These are phyloP conservation scores for Spiraea crenata DNA, from an alignment of 331 rosid genomes.

Conservation along the genomic window DNA sequence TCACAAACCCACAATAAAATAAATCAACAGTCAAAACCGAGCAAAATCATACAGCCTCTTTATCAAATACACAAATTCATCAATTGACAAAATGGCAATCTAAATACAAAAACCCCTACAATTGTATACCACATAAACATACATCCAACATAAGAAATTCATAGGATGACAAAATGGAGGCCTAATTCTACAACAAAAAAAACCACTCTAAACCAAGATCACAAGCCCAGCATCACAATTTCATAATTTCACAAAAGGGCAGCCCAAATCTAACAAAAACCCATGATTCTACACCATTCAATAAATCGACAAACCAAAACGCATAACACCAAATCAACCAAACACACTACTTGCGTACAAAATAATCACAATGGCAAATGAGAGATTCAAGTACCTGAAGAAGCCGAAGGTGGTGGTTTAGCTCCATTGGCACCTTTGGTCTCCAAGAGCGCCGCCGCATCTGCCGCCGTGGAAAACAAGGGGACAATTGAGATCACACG, in stretches of 20 bases:
- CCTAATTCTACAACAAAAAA: no score
- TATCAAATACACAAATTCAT: no score
- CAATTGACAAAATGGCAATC: not conserved
- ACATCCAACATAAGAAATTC: no score
- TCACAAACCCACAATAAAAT: no score
- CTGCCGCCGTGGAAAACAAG: not conserved
- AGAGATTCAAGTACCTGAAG: conserved; percentile 1
- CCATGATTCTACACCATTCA: not conserved
- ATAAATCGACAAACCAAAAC: not conserved
- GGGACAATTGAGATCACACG: no score
- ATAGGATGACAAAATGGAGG: no score
- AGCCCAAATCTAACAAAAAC: not conserved
- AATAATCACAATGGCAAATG: not conserved
- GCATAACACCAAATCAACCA: not conserved
- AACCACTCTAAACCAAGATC: no score
- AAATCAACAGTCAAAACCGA: no score
- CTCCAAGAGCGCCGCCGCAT: conserved; percentile 11
- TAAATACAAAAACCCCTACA: not conserved
- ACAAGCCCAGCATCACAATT: not conserved
- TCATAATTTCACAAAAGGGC: not conserved
- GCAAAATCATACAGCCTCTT: no score
- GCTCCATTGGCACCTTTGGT: not conserved
- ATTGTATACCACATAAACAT: no score
- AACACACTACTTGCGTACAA: not conserved
- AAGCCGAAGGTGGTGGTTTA: not conserved